Evolutionary conservation across 2,329 filamentous ascomycete genomes (phyloP), one percentile per base, ranked within the genome.

Genomic region (Epichloe hybrida): DNA sequence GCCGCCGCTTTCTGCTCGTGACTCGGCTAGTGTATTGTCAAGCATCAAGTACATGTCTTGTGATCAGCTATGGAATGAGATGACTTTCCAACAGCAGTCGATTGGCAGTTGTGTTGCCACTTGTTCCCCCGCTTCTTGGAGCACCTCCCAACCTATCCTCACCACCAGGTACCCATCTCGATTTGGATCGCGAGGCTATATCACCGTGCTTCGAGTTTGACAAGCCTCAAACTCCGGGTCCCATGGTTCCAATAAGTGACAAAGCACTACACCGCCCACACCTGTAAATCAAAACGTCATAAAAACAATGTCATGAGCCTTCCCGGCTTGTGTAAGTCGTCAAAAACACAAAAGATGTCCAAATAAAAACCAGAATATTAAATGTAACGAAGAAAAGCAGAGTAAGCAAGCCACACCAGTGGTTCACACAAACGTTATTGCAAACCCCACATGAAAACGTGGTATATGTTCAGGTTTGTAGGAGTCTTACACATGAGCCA

Each of bases 141-240:
- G 7, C 27, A 31, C 7, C 27, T 31, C 27, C 27, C 7, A 31
- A 31, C 27, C 27, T 9, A 3, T 31, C 27, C 27, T 31, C 27
- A 9, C 27, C 8, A 31, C 27, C 27, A 9, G 8, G 8, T 9
- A 31, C 27, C 8, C 27, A 31, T 31, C 8, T 31, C 3, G 27
- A 31, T 9, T 31, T 31, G 8, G 27, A 31, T 31, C 27, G 27
- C 27, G 27, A 31, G 27, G 27, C 27, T 31, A 31, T 31, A 31
- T 31, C 27, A 31, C 27, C 27, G 27, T 31, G 8, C 27, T 9
- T 31, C 27, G 27, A 9, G 8, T 31, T 9, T 4, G 8, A 31
- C 27, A 34, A 41, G 42, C 49, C 36, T 23, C 49, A 46, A 50
- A 50, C 42, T 50, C 49, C 49, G 12, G 9, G 23, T 36, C 20